Base-by-base conservation (phyloP, 31 red algal species). In the Asparagopsis taxiformis region DNA sequence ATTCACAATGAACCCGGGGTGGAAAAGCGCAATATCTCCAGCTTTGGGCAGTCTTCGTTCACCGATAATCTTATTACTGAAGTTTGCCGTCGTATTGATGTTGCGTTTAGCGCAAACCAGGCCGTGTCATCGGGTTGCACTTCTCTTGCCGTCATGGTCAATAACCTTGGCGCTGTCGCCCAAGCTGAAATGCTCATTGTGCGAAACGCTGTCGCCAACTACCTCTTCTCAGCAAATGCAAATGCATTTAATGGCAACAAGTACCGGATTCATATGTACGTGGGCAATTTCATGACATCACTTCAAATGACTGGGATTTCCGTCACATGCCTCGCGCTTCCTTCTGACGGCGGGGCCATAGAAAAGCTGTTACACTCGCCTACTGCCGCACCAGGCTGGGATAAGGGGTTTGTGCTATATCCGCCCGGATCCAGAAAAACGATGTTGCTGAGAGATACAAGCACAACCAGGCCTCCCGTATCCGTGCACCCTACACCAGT, bases 111-210 rank as follows among this genome's bases (percentile, higher is more conserved):
- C 20, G 19, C 11, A 44, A 80, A 68, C 37, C 30, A 59, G 3
- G 44, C 20, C 10, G 22, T 51, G 2, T 31, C 41, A 57, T 32
- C 51, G 1, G 22, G 23, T 6, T 80, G 64, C 48, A 68, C 33
- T 31, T 46, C 57, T 11, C 43, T 77, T 19, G 87, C 70, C 16
- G 57, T 84, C 10, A 72, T 91, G 71, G 46, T 93, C 5, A 93
- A 93, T 59, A 93, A 93, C 30, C 60, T 93, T n/a, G 90, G 90
- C 11, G 68, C 70, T n/a, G 77, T 87, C 41, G 56, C 82, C 33
- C 64, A 61, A 31, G 49, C 37, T 19, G 90, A 93, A n/a, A 93
- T 93, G 81, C 67, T 69, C 6, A 82, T 84, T 58, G 25, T 92
- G 20, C 13, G 30, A 11, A 44, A 69, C n/a, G 80, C 43, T 19